Percentiles rank a stretch among this genome's conserved stretches.
Conservation (phyloP, 805 yeast species). For the Nematodospora valgi region DNA sequence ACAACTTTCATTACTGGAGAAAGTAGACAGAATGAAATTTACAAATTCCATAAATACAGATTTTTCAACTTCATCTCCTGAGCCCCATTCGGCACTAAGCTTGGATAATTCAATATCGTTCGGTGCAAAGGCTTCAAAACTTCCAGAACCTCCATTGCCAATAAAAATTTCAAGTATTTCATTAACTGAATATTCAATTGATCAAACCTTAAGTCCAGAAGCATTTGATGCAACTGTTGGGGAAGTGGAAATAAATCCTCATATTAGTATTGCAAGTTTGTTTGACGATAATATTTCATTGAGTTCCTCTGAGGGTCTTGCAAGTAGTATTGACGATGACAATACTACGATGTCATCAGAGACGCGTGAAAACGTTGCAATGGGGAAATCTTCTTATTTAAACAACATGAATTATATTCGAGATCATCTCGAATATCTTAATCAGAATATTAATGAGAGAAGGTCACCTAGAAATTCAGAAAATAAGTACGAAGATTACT, state of each 20-base stretch:
- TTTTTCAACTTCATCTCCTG: neutral
- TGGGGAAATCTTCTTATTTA: conserved; percentile 21
- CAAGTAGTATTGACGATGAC: neutral
- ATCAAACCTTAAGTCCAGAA: conserved; percentile 4
- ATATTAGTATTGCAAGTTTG: conserved; percentile 7
- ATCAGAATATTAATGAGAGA: conserved; percentile 7
- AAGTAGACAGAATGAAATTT: neutral
- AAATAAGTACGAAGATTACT: conserved; percentile 14
- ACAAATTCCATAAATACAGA: neutral
- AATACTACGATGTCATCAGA: conserved; percentile 3
- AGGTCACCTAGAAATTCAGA: conserved; percentile 3
- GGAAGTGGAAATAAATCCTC: conserved; percentile 3
- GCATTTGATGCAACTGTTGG: neutral
- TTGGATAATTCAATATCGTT: neutral
- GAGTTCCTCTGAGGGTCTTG: conserved; percentile 5
- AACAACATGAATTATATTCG: conserved; percentile 16
- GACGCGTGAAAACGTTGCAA: conserved; percentile 3
- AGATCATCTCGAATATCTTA: conserved; percentile 17
- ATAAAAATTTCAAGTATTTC: neutral
- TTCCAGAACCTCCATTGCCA: neutral
- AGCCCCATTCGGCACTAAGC: conserved; percentile 6
- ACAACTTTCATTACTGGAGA: too few species aligned
- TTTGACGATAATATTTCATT: conserved; percentile 6
- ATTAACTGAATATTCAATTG: conserved; percentile 3
- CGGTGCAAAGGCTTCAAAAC: neutral